Evolutionary conservation across 805 yeast genomes (phyloP), one percentile per base, ranked within the genome.

Genomic region (Hanseniaspora hatyaiensis): DNA sequence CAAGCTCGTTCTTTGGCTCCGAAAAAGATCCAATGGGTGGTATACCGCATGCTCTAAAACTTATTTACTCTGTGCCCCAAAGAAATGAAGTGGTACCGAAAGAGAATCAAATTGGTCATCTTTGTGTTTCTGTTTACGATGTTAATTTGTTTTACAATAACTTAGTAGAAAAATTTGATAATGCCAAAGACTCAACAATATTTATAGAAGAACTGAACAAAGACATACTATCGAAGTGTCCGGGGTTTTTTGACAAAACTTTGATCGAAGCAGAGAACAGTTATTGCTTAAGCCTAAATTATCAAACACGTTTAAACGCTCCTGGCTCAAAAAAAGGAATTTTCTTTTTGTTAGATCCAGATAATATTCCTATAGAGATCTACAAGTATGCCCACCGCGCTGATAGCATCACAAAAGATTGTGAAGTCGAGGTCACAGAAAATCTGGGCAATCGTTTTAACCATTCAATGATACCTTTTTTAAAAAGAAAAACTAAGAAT

Each of bases 301-400:
- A 89, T 70, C 75, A 87, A 66, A 89, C 89, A 71, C 82, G 71
- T 59, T 69, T 88, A 54, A 64, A 75, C 32, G 97, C 89, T 59
- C 97, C 97, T 31, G 78, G 95, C 65, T 20, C 37, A 5, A 95
- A 85, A 66, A 79, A 78, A 64, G 73, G 86, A 63, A 88, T 92
- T 67, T 97, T 97, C 0, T 92, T 89, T 65, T 94, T 81, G 6
- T 73, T 87, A 55, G 98, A 89, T 59, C 96, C 97, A 4, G 89
- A 92, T 65, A 92, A 94, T 56, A 88, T 92, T 67, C 92, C 97
- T 97, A 74, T 89, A 57, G 98, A 89, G 69, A 67, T 89, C 58
- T 74, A 89, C 55, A 77, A 77, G 58, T 79, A 75, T 55, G 70
- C 65, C 19, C 51, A 57, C 47, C 51, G 54, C 26, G 23, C 33